phyloP scores from a whole-genome alignment of 2,329 filamentous ascomycete species.

The Sclerotinia sclerotiorum region DNA sequence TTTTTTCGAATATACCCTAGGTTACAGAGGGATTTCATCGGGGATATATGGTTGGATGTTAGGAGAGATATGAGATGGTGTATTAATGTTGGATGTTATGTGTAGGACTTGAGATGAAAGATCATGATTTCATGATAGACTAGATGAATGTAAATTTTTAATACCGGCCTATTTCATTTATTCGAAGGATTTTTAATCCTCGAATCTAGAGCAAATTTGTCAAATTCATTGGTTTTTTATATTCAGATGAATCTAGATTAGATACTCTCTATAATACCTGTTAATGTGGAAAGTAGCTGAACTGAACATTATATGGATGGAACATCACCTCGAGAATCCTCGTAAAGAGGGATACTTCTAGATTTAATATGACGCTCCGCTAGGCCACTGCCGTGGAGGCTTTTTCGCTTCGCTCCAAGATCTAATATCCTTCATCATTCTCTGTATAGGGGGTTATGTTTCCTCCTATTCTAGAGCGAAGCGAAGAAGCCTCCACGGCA shows the following conservation, averaged over 20 bases:
- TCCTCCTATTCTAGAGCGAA: neutral
- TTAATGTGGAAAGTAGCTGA: too few species aligned
- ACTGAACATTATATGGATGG: neutral
- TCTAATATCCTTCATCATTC: neutral
- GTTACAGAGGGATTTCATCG: neutral
- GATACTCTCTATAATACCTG: too few species aligned
- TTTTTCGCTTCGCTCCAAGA: neutral
- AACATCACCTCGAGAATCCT: neutral
- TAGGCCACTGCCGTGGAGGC: constrained; percentile 1
- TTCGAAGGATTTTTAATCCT: neutral
- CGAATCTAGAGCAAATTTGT: too few species aligned
- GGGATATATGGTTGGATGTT: neutral
- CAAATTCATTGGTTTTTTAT: too few species aligned
- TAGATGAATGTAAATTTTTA: neutral
- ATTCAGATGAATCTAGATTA: too few species aligned
- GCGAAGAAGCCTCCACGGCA: neutral
- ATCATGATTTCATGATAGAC: constrained; percentile 8
- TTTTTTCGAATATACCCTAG: constrained; percentile 8
- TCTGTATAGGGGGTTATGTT: neutral
- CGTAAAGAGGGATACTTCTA: neutral
- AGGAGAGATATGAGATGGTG: neutral
- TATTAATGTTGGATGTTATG: neutral
- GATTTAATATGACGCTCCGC: neutral
- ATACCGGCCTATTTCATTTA: neutral
- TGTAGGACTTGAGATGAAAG: neutral